Percentiles rank a stretch among this genome's conserved stretches.
These are phyloP conservation scores for Thozetella sp. DNA, from an alignment of 495 filamentous ascomycete genomes.

Conservation along the genomic window DNA sequence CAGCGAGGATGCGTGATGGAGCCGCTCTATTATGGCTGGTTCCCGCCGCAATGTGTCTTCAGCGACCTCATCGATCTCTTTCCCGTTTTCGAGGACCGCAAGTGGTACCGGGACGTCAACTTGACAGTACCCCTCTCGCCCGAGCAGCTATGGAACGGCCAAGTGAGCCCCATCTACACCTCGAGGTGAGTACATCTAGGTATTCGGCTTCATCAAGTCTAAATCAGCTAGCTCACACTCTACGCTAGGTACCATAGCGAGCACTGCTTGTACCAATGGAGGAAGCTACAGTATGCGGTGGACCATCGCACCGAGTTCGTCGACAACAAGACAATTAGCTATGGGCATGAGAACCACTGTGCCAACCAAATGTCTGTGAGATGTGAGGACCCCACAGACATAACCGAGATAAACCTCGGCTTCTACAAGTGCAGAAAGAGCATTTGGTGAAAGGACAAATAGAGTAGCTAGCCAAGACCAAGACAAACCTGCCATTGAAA, in stretches of 20 bases:
- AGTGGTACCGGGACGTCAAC: conserved; percentile 14
- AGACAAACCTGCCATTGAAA: too few relatives aligned
- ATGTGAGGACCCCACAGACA: conserved; percentile 13
- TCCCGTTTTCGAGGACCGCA: conserved; percentile 12
- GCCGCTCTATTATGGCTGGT: conserved; percentile 19
- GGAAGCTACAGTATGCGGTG: conserved; percentile 13
- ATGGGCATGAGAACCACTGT: conserved; percentile 15
- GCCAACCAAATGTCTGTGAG: conserved; percentile 14
- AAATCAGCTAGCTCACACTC: too few relatives aligned
- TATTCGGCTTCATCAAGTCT: too few relatives aligned
- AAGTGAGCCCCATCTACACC: conserved; percentile 12
- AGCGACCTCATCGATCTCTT: conserved; percentile 11
- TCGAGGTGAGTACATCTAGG: conserved; percentile 1
- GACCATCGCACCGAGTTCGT: conserved; percentile 14
- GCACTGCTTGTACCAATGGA: conserved; percentile 16
- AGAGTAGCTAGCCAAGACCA: too few relatives aligned
- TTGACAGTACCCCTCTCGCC: conserved; percentile 8
- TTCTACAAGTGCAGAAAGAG: conserved; percentile 16
- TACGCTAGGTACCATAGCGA: conserved; percentile 13
- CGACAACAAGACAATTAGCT: conserved; percentile 15
- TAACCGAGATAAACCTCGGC: conserved; percentile 12
- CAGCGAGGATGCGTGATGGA: conserved; percentile 18
- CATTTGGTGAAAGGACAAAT: conserved; percentile 12
- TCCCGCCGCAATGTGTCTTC: conserved; percentile 17
- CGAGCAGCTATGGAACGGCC: conserved; percentile 15